Base-by-base conservation (phyloP, 225 moss, liverwort and hornwort genomes). In the Anthoceros angustus region DNA sequence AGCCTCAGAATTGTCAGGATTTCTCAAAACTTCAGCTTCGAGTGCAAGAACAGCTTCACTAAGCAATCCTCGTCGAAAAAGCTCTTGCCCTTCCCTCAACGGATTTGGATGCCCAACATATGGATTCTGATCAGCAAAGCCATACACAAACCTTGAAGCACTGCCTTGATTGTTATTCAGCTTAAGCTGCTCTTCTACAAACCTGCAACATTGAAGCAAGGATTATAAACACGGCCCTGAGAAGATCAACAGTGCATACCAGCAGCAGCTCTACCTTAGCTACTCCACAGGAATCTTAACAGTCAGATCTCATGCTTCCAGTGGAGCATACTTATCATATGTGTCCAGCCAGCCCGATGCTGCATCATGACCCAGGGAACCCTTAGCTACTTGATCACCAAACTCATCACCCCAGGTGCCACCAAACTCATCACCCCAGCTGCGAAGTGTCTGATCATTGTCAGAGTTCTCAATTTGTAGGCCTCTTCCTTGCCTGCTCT, bases 31-130 rank as follows among this genome's bases (percentile, higher is more conserved):
- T 78, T 98, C 98, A 70, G 89, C 98, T 79, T 98, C 98, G 66
- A 98, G 80, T 55, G 98, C 98, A 69, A 98, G 69, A 66, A 98
- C 98, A 55, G 98, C 98, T 81, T 98, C 98, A 71, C 98, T 98
- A n/a, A 98, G 80, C 67, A 98, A 73, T 49, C 98, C 98, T 74
- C 80, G 82, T 40, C 98, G 84, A 70, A 98, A 98, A n/a, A 98
- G 79, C 41, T 92, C 92, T 73, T 98, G 92, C 15, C 98, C 98
- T 82, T 98, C 98, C 75, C 89, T 98, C 39, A 98, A 78, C 62
- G 98, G 98, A 39, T 87, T 87, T 41, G 89, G 85, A 77, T 98
- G 98, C 64, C 98, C 98, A 62, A 98, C 92, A 62, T 98, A 98
- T 48, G 92, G 98, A 78, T 98, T 98, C 42, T 80, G 89, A 76